These are phyloP conservation scores for Saturnispora serradocipensis DNA, from an alignment of 805 yeast species.

Conservation along the genomic window DNA sequence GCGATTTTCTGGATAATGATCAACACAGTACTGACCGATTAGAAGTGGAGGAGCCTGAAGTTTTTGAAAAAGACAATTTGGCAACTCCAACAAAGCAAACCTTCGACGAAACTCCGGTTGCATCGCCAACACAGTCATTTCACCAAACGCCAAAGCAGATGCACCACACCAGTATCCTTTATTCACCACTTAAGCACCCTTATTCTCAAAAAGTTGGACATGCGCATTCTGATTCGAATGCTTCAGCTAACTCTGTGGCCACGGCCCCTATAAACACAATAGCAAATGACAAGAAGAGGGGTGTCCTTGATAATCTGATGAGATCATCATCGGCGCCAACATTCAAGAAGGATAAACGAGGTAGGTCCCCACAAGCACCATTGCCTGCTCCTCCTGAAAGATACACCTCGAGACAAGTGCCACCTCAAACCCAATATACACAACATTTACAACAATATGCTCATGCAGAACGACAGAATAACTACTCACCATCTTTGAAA, in stretches of 20 bases:
- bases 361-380: not conserved
- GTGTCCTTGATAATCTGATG: conserved; percentile 2
- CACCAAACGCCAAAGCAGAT: conserved; percentile 7
- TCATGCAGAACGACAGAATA: not conserved
- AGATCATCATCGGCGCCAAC: conserved; percentile 10
- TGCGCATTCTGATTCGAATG: conserved; percentile 8
- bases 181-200: not conserved
- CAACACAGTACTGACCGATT: conserved; percentile 2
- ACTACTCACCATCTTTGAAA: not conserved
- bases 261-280: not conserved
- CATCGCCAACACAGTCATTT: conserved; percentile 10
- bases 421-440: not conserved
- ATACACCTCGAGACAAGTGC: not conserved
- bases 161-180: not conserved
- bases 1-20: not conserved
- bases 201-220: conserved; percentile 1
- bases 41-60: not conserved
- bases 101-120: conserved; percentile 9
- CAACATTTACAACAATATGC: not conserved
- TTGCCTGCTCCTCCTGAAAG: conserved; percentile 8
- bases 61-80: not conserved
- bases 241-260: not conserved
- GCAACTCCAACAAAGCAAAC: conserved; percentile 10
- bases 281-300: not conserved
- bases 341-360: not conserved